Evolutionary conservation across 2,329 filamentous ascomycete genomes (phyloP), one percentile per base, ranked within the genome.

Genomic region (Ophiostoma sp.): DNA sequence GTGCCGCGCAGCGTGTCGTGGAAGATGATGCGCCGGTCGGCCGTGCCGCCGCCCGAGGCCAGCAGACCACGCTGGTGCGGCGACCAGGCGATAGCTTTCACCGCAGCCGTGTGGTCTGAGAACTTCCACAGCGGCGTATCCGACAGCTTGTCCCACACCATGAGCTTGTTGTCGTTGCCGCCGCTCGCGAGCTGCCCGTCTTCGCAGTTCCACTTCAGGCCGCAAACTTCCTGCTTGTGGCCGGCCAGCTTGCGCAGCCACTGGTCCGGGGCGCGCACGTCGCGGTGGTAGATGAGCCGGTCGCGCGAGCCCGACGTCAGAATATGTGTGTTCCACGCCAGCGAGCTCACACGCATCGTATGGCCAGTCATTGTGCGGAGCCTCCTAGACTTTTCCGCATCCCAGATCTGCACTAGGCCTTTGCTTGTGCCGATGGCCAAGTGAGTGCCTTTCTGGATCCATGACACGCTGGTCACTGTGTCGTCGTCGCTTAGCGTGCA

Each of bases 251-350:
- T 93, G 69, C 89, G 86, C 45, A 97, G 81, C 84, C 90, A 97
- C 76, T 97, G 95, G 71, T 96, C 92, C 0, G 94, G 92, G 49
- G 91, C 91, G 69, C 95, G 89, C 40, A 99, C 95, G 77, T 99
- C 95, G 69, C 95, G 91, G 76, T 99, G 95, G 75, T 95, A 96
- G 70, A 99, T 99, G 11, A 92, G 82, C 45, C 95, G 90, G 79
- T 99, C 95, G 66, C 95, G 86, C 41, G 94, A 98, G 36, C 95
- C 95, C 3, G 95, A 98, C 0, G 93, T 96, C 36, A 99, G 86
- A 68, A 99, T 97, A 76, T 99, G 95, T 66, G 95, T 93, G 75
- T 99, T 99, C 95, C 95, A 99, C 0, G 95, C 95, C 70, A 99
- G 81, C 42, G 94, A 93, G 38, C 95, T 95, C 52, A 99, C 95